A percentile compares a stretch with the other conserved stretches of the same genome.
Evolutionary conservation across 2,329 filamentous ascomycete species (phyloP).

Genomic region (Ophiostoma ulmi): DNA sequence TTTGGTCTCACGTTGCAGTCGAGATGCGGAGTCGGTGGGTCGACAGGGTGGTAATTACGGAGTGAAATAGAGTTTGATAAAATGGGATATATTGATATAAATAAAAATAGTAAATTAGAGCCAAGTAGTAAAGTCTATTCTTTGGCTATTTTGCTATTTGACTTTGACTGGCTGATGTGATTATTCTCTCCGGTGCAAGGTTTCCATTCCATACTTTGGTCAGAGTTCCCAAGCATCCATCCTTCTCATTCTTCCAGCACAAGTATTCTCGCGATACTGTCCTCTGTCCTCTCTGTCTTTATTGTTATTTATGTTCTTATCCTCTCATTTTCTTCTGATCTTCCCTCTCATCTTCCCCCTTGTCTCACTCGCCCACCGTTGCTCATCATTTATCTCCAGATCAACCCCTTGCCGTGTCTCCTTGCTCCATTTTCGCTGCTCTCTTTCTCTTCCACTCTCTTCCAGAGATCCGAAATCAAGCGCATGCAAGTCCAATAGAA

Average conservation of each 20-base stretch:
- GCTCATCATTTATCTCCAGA: not conserved
- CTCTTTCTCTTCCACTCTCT: not conserved
- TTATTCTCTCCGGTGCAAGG: too few relatives aligned
- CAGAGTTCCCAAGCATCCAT: too few relatives aligned
- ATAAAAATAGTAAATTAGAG: not conserved
- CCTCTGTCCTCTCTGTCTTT: too few relatives aligned
- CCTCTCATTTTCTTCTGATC: not conserved
- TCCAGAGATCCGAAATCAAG: not conserved
- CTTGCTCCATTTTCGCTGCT: not conserved
- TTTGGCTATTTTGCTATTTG: not conserved
- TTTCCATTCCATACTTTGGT: too few relatives aligned
- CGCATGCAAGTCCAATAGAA: not conserved
- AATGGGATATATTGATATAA: not conserved
- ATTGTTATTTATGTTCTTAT: not conserved
- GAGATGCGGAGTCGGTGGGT: not conserved
- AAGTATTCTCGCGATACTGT: too few relatives aligned
- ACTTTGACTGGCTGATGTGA: too few relatives aligned
- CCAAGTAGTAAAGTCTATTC: not conserved
- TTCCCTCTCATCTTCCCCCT: too few relatives aligned
- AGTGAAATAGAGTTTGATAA: not conserved
- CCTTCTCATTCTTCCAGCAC: too few relatives aligned
- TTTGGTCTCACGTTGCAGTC: not conserved
- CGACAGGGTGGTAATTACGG: not conserved
- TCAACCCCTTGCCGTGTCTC: not conserved
- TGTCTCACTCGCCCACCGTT: not conserved